Base-by-base conservation (phyloP, 495 filamentous ascomycete genomes). In the Collariella sp. region DNA sequence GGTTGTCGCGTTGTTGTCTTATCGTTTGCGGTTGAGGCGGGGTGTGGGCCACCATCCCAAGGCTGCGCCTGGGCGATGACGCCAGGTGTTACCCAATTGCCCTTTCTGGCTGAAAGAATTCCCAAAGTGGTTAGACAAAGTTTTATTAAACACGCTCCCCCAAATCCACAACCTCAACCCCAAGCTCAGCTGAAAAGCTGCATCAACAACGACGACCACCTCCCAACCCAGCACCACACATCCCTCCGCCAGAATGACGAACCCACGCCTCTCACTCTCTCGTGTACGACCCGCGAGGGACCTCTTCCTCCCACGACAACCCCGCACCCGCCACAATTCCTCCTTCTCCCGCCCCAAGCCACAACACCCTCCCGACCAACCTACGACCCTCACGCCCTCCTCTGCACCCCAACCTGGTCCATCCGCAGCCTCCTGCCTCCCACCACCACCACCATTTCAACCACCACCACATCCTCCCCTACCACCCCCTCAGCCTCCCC, bases 331-430 rank as follows among this genome's bases (percentile, higher is more conserved):
- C 60, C 35, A 52, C 57, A 34, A 52, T 36, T n/a, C 51, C 57
- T 7, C 56, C 49, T 23, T 16, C 19, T 52, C 16, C 26, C 12
- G 7, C 15, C 24, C n/a, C 13, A 50, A 52, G 26, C 40, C 33
- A 38, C 39, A 45, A 34, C 58, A 51, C 41, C 46, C 55, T 31
- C 45, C 23, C 22, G 36, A 24, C 33, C 18, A 15, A 38, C 42
- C 18, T 29, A 48, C 52, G 46, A 60, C 47, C 59, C 50, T 33
- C 23, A 59, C 46, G 23, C 57, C 0, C 75, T 91, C 36, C 79
- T 96, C 40, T 78, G 81, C 12, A 75, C 77, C 36, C 89, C 89
- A 13, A 83, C 78, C 57, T 96, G 91, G 91, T 96, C 91, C 34
- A 86, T 96, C 54, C 76, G 79, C 22, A 83, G 85, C 6, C 80